Conservation (phyloP, 345 rosid genomes). For the Psidium friedrichsthalianum region DNA sequence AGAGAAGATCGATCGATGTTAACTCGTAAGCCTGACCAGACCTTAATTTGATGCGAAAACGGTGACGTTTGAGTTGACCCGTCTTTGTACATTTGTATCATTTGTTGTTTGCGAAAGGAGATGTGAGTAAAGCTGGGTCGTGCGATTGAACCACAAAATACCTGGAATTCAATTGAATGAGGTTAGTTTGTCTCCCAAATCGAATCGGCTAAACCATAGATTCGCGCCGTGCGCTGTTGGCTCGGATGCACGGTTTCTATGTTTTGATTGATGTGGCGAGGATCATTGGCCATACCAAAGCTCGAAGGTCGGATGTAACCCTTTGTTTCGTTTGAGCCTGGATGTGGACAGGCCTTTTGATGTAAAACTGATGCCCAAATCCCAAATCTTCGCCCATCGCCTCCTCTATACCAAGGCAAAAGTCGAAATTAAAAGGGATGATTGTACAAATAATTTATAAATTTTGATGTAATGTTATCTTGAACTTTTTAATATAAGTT, state of each 20-base stretch:
- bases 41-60: background rate
- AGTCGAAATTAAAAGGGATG: accelerated
- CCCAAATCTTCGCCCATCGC: background rate
- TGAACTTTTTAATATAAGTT: too few relatives aligned
- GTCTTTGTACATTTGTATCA: background rate
- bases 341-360: background rate
- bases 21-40: background rate
- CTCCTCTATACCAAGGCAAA: background rate
- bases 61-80: background rate
- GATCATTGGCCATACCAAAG: background rate
- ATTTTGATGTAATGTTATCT: background rate
- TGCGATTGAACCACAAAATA: too few relatives aligned
- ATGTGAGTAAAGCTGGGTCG: too few relatives aligned
- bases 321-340: background rate
- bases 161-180: background rate
- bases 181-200: background rate
- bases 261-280: background rate
- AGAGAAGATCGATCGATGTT: background rate
- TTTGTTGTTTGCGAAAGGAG: background rate
- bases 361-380: too few relatives aligned
- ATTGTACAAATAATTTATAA: accelerated
- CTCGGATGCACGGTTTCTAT: too few relatives aligned
- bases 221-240: too few relatives aligned
- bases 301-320: too few relatives aligned
- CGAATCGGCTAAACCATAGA: too few relatives aligned